Base-by-base conservation (phyloP, 805 yeast genomes). In the Barnettozyma vustinii region DNA sequence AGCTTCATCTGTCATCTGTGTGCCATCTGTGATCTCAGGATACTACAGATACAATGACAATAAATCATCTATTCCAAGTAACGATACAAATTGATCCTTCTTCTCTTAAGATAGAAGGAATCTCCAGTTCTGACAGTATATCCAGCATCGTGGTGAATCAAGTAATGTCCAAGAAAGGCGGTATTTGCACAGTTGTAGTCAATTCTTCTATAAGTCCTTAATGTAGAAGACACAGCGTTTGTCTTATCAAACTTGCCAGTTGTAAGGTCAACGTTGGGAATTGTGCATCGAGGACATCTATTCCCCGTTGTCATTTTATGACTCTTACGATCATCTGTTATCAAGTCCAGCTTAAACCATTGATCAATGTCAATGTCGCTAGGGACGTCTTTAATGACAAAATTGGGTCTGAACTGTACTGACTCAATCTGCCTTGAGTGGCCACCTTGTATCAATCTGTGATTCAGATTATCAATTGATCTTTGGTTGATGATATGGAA, bases 241-340 rank as follows among this genome's bases (percentile, higher is more conserved):
- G 45, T 30, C 39, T 51, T 52, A 35, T 56, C 59, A 26, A 57
- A 47, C 6, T 26, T 37, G 4, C 61, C 61, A 4, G 45, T 49
- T 0, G 42, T 37, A 12, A 56, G 25, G 6, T 48, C 50, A 4
- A 57, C 55, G 45, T 57, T 57, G 8, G 59, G 56, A 27, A 57
- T 49, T 9, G 47, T 37, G 47, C 61, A 57, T 37, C 61, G 37
- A 21, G 59, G 57, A 46, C 54, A 49, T 42, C 53, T 55, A 20
- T 54, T 53, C 1, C 54, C 56, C 15, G 47, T 46, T 8, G 52
- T 45, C 58, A 56, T 51, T 10, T 42, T n/a, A 16, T 51, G 55
- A 12, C 27, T 35, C 16, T 6, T 15, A 3, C 26, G 20, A 5
- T 25, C 32, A 0, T 16, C 16, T 10, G 42, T 35, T 4, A 26